Conservation (phyloP, 2,329 filamentous ascomycete genomes). For the Truncatella angustata region DNA sequence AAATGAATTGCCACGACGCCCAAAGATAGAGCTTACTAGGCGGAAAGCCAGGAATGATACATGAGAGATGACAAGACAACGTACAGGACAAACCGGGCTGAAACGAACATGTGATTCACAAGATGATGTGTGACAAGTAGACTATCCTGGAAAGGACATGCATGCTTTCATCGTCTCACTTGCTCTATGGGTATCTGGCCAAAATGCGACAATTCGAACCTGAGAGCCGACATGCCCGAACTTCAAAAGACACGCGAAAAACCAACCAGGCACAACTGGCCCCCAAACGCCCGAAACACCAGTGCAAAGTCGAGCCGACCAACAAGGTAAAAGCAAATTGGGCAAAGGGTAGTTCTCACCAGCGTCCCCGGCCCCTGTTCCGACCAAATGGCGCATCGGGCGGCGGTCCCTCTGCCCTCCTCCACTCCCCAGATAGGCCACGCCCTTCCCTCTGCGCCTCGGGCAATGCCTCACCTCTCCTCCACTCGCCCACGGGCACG, state of each 20-base stretch:
- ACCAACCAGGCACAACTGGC: too few species aligned
- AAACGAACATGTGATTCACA: too few species aligned
- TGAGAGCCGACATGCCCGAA: too few species aligned
- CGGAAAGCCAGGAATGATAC: neutral
- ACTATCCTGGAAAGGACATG: too few species aligned
- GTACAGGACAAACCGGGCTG: too few species aligned
- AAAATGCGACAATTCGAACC: too few species aligned
- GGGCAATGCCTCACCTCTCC: conserved; percentile 6
- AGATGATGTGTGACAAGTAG: too few species aligned
- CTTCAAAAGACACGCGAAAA: too few species aligned
- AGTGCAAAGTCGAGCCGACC: neutral
- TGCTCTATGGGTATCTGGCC: neutral
- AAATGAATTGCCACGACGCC: too few species aligned
- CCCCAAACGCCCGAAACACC: neutral
- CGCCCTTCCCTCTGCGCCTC: neutral
- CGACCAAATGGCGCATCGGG: neutral
- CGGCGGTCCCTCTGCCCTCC: neutral
- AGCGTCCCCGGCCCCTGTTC: conserved; percentile 3
- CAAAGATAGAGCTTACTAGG: neutral
- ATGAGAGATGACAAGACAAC: neutral
- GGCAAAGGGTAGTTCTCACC: neutral
- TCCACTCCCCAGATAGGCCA: conserved; percentile 5
- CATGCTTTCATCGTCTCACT: too few species aligned
- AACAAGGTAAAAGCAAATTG: too few species aligned
- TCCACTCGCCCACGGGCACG: conserved; percentile 7